These are phyloP conservation scores for Chytriomyces sp. DNA, from an alignment of 192 early-diverging fungal genomes.

Conservation along the genomic window DNA sequence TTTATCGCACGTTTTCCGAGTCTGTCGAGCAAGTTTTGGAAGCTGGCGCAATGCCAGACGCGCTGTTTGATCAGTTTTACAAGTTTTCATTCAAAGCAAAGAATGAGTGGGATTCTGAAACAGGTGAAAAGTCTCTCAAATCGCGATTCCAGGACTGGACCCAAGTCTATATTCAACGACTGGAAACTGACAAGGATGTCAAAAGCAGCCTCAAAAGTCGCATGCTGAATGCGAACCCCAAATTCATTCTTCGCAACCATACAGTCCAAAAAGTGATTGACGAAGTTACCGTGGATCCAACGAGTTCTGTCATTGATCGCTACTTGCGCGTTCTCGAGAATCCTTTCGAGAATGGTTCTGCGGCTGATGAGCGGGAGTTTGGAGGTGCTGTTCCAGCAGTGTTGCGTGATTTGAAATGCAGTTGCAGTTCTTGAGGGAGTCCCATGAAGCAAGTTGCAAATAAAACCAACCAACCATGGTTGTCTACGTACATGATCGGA, in stretches of 20 bases:
- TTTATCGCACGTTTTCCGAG: conserved; percentile 70
- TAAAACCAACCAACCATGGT: too few relatives aligned
- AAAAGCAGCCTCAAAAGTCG: conserved; percentile 31
- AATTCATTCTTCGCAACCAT: conserved; percentile 76
- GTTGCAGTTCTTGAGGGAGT: not conserved
- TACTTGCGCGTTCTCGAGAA: conserved; percentile 34
- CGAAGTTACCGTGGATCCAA: conserved; percentile 32
- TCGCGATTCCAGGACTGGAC: not conserved
- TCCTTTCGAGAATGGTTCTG: conserved; percentile 24
- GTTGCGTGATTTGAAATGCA: not conserved
- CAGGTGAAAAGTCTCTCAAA: not conserved
- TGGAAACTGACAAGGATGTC: not conserved
- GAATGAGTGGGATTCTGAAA: conserved; percentile 16
- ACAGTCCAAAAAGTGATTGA: conserved; percentile 68
- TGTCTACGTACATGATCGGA: too few relatives aligned
- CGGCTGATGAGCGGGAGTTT: not conserved
- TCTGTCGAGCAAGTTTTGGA: conserved; percentile 35
- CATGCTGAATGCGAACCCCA: conserved; percentile 76
- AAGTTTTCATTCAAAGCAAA: not conserved
- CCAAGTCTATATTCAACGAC: not conserved
- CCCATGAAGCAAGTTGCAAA: too few relatives aligned
- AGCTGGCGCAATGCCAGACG: conserved; percentile 30
- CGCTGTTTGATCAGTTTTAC: not conserved
- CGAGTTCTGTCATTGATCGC: conserved; percentile 13
- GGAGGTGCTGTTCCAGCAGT: not conserved